These are phyloP conservation scores for Pholiota microspora DNA, from an alignment of 768 basidiomycete genomes.

Conservation along the genomic window DNA sequence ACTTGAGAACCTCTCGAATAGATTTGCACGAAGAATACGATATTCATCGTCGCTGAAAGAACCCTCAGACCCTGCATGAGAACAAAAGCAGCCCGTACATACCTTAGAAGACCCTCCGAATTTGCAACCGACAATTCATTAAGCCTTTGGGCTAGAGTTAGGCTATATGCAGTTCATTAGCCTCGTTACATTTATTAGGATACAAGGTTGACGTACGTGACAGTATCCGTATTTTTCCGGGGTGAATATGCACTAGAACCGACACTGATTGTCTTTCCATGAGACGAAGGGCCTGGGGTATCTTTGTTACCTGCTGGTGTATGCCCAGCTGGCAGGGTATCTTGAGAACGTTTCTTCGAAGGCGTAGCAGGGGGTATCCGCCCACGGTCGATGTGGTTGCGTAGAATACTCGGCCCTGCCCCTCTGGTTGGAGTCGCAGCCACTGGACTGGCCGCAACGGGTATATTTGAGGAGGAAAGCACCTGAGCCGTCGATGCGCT, in stretches of 20 bases:
- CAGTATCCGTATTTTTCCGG: conserved; percentile 41
- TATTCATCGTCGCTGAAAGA: conserved; percentile 77
- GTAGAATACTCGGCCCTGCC: conserved; percentile 26
- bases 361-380: conserved; percentile 21
- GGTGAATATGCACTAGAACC: conserved; percentile 22
- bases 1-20: conserved; percentile 77
- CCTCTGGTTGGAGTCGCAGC: conserved; percentile 15
- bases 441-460: conserved; percentile 21
- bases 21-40: conserved; percentile 75
- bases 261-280: conserved; percentile 11
- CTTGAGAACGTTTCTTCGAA: conserved; percentile 17
- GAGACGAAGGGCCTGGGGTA: conserved; percentile 8
- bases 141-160: conserved; percentile 76
- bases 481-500: conserved; percentile 35
- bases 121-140: conserved; percentile 81
- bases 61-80: conserved; percentile 2
- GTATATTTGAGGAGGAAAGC: conserved; percentile 29
- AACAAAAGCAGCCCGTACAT: conserved; percentile 21
- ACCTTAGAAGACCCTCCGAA: conserved; percentile 77
- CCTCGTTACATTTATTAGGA: neutral
- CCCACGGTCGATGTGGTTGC: conserved; percentile 18
- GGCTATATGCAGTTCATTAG: conserved; percentile 35
- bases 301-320: conserved; percentile 8
- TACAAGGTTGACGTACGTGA: conserved; percentile 42
- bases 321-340: conserved; percentile 10